Percentiles rank a stretch among this genome's conserved stretches.
These are phyloP conservation scores for Astrothelium macrocarpum DNA, from an alignment of 495 filamentous ascomycete species.

Conservation along the genomic window DNA sequence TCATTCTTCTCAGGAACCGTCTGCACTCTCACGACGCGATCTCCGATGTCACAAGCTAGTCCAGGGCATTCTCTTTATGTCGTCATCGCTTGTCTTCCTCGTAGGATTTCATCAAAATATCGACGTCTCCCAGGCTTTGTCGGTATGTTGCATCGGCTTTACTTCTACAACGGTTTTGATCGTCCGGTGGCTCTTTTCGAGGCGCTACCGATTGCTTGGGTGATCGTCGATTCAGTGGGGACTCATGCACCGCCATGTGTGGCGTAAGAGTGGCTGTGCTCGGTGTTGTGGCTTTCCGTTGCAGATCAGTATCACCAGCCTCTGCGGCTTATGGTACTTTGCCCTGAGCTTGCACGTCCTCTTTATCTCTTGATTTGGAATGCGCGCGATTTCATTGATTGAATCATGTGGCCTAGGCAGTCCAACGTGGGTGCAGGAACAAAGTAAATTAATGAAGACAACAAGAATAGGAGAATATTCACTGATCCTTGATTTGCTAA, in stretches of 20 bases:
- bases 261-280: not conserved
- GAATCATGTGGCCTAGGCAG: no score
- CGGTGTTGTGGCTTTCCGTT: not conserved
- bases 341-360: no score
- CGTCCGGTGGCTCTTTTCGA: no score
- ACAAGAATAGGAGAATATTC: no score
- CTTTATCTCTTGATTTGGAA: no score
- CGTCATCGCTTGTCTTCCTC: not conserved
- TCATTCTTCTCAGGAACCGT: conserved; percentile 3
- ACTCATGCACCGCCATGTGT: not conserved
- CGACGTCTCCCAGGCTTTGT: not conserved
- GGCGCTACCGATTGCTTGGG: not conserved
- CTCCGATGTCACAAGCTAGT: not conserved
- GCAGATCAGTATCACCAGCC: not conserved
- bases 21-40: not conserved
- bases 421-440: no score
- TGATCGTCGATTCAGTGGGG: not conserved
- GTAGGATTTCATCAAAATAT: not conserved
- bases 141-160: not conserved
- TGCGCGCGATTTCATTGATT: no score
- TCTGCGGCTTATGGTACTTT: no score
- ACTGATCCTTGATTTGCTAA: no score
- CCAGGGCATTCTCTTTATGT: not conserved
- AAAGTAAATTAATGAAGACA: no score
- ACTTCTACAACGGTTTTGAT: no score